A percentile compares a stretch with the other conserved stretches of the same genome.
Conservation (phyloP, 306 rosid species). For the Mimosa pudica region DNA sequence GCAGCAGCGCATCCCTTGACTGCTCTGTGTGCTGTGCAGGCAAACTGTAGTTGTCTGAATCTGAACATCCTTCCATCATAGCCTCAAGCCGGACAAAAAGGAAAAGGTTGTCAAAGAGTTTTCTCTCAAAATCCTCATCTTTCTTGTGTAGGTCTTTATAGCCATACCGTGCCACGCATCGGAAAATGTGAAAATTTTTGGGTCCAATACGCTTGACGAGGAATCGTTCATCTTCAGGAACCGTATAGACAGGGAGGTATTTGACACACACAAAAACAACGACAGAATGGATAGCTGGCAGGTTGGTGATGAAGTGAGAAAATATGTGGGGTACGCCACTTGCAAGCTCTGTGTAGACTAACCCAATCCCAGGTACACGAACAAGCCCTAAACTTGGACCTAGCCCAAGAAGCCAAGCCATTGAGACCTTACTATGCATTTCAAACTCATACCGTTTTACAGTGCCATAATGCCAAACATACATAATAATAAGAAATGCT, state of each 20-base stretch:
- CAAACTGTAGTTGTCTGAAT: slow-evolving; percentile 73
- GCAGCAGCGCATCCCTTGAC: slow-evolving; percentile 40
- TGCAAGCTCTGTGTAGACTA: slow-evolving; percentile 92
- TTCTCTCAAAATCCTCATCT: slow-evolving; percentile 86
- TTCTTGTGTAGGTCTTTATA: slow-evolving; percentile 84
- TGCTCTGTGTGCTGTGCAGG: slow-evolving; percentile 49
- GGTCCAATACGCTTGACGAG: slow-evolving; percentile 91
- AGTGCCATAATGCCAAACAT: slow-evolving; percentile 87
- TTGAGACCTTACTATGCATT: slow-evolving; percentile 88
- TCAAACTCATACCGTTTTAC: slow-evolving; percentile 77
- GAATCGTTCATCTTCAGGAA: slow-evolving; percentile 89
- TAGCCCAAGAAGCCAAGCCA: slow-evolving; percentile 98
- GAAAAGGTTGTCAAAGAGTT: slow-evolving; percentile 75
- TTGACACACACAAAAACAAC: slow-evolving; percentile 91
- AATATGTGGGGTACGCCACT: slow-evolving; percentile 94
- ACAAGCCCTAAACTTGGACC: slow-evolving; percentile 96
- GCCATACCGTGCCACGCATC: slow-evolving; percentile 91
- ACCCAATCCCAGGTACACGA: slow-evolving; percentile 94
- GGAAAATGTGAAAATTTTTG: slow-evolving; percentile 81
- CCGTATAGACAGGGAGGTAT: slow-evolving; percentile 89
- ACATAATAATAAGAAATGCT: slow-evolving; percentile 75
- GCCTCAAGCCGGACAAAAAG: slow-evolving; percentile 71
- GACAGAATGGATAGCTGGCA: slow-evolving; percentile 93
- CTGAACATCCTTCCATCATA: slow-evolving; percentile 93
- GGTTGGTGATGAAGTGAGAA: slow-evolving; percentile 95